Evolutionary conservation across 495 filamentous ascomycete genomes (phyloP), one percentile per base, ranked within the genome.

Genomic region (Pyrenula massariospora): DNA sequence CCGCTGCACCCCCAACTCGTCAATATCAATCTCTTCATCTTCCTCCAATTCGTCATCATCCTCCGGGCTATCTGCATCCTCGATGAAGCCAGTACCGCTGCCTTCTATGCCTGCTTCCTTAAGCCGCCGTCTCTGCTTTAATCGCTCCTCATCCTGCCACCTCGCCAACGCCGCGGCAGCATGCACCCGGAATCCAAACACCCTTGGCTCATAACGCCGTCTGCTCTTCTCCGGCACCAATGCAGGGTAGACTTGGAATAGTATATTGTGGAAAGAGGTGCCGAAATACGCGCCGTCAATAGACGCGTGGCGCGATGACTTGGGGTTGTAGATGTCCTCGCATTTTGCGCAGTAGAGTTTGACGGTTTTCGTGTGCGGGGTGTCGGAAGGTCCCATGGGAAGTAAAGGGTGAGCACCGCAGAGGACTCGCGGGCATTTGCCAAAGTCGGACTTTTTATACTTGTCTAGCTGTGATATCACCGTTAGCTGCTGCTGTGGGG

Each of bases 201-300:
- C 85, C 50, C 85, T 79, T 15, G 94, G 94, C 53, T 89, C 81
- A 68, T 96, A 96, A 51, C 92, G 80, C 56, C 90, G 85, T 56
- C 82, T 75, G 67, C 78, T 88, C 80, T 97, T 97, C 60, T 82
- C 75, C 3, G 93, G 92, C 48, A 93, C 80, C 49, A 97, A 71
- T 1, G 87, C 84, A 1, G 94, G 93, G 63, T 96, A 97, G 25
- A 97, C 93, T 70, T 98, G 93, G 78, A 97, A 97, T 54, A 98
- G 81, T 70, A 98, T 96, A 68, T 95, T 96, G 77, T 95, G 92
- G 77, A 98, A 98, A 3, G 88, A 92, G 48, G 93, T 89, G 55
- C 94, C 93, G 56, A 97, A 98, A 77, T 97, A 98, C 56, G 93
- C 93, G 55, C 93, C 93, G 68, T 99, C 93, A 67, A 99, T 96